Percentiles rank a stretch among this genome's conserved stretches.
phyloP scores from a whole-genome alignment of 208 protist genomes.

The Leptomonas pyrrhocoris region DNA sequence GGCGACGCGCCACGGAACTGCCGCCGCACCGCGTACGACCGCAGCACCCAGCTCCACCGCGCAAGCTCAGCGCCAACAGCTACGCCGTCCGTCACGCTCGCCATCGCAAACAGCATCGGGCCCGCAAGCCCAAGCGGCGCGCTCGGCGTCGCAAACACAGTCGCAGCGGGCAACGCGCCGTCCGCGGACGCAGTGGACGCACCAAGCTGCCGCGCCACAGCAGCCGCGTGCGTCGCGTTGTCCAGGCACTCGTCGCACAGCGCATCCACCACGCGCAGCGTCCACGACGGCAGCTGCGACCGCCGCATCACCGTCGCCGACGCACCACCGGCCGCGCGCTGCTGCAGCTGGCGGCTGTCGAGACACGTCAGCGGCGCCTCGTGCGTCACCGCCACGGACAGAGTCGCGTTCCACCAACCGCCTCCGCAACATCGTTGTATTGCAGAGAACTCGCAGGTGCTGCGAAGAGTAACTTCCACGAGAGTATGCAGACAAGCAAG shows the following conservation, averaged over 20 bases:
- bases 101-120: conserved; percentile 24
- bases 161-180: background rate
- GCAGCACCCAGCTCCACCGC: conserved; percentile 14
- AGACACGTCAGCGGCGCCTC: background rate
- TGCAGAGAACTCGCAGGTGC: too few species aligned
- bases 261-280: conserved; percentile 12
- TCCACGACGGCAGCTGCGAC: conserved; percentile 11
- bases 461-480: too few species aligned
- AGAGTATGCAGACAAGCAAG: too few species aligned
- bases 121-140: conserved; percentile 17
- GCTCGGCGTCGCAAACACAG: conserved; percentile 10
- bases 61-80: conserved; percentile 12
- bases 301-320: background rate
- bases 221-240: background rate
- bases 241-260: conserved; percentile 9
- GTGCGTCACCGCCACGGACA: background rate
- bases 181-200: background rate
- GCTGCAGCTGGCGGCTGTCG: background rate
- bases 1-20: conserved; percentile 12
- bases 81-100: conserved; percentile 30
- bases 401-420: background rate
- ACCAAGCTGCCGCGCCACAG: background rate
- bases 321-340: background rate
- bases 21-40: conserved; percentile 7
- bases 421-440: too few species aligned